Base-by-base conservation (phyloP, 2,329 filamentous ascomycete species). In the Lanzia echinophila region DNA sequence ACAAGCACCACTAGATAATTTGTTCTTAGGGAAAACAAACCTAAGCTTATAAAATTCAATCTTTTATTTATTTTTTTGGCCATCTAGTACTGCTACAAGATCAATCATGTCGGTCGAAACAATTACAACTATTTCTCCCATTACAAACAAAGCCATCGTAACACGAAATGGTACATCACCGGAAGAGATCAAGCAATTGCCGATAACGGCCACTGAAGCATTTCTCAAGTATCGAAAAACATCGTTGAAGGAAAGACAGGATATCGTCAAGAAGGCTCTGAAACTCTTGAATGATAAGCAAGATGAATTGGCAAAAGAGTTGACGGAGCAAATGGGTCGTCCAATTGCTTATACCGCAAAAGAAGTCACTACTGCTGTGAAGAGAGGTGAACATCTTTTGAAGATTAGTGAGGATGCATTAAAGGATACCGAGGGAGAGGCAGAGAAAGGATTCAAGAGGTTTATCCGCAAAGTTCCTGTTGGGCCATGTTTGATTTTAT, bases 241-340 rank as follows among this genome's bases (percentile, higher is more conserved):
- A 0, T 76, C 82, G 2, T 79, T 97, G 46, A 73, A 79, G 49
- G 82, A 91, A 59, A 83, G 92, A 49, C 86, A 95, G 70, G 78
- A 79, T 45, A 91, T 96, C 60, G 83, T 96, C 64, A 84, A 82
- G 64, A 88, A 87, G 65, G 90, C 91, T 1, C 73, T 97, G 43
- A 79, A 84, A 58, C 72, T 88, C 4, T 76, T 97, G 28, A 71
- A 74, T 15, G 79, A 83, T 47, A 84, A 83, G 68, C 81, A 90
- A 70, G 86, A 94, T 82, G 87, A 84, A 58, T 77, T 97, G 33
- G 90, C 87, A 6, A 79, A 82, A 62, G 91, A 96, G 69, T 74
- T 97, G 56, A 96, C 91, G 0, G 85, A 89, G 68, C 91, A 97
- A 74, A 97, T 97, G 91, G 92, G 92, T 41, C 81, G 92, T 19